Percentiles rank a stretch among this genome's conserved stretches.
phyloP scores from a whole-genome alignment of 768 basidiomycete genomes.

The Vararia minispora region DNA sequence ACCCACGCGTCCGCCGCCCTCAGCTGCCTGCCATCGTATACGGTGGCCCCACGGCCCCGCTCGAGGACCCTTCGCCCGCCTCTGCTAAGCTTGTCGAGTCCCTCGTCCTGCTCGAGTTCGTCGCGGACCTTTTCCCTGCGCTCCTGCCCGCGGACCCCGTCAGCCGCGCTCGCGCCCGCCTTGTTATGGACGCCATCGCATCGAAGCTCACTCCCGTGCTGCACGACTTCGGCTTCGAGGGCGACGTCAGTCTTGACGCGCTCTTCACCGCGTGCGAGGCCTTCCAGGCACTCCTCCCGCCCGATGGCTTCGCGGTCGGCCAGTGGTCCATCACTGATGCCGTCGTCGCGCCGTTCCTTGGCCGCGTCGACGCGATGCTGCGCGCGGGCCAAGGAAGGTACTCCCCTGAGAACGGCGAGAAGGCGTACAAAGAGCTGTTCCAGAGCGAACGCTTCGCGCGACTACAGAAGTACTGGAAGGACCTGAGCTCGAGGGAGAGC shows the following conservation, averaged over 20 bases:
- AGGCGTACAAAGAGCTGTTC: constrained; percentile 28
- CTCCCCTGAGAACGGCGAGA: constrained; percentile 25
- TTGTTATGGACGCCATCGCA: constrained; percentile 43
- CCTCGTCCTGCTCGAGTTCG: constrained; percentile 47
- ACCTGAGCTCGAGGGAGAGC: constrained; percentile 37
- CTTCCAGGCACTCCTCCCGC: constrained; percentile 36
- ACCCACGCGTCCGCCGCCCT: no score
- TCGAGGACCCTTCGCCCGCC: constrained; percentile 40
- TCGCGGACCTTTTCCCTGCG: constrained; percentile 40
- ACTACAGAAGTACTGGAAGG: constrained; percentile 33
- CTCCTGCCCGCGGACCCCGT: constrained; percentile 45
- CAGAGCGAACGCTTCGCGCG: constrained; percentile 32
- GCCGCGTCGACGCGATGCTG: constrained; percentile 29
- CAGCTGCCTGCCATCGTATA: constrained; percentile 50
- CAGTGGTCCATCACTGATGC: constrained; percentile 49
- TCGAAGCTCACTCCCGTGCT: constrained; percentile 30
- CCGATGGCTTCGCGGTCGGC: constrained; percentile 28
- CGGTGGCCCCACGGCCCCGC: constrained; percentile 44
- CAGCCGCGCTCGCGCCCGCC: constrained; percentile 39
- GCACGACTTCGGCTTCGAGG: constrained; percentile 21
- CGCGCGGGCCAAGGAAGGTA: constrained; percentile 40
- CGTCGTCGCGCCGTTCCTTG: constrained; percentile 45
- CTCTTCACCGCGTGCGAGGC: constrained; percentile 32
- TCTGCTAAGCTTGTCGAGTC: constrained; percentile 50
- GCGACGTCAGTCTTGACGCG: constrained; percentile 25